phyloP scores from a whole-genome alignment of 2,329 filamentous ascomycete genomes.

The Clonostachys sp. region DNA sequence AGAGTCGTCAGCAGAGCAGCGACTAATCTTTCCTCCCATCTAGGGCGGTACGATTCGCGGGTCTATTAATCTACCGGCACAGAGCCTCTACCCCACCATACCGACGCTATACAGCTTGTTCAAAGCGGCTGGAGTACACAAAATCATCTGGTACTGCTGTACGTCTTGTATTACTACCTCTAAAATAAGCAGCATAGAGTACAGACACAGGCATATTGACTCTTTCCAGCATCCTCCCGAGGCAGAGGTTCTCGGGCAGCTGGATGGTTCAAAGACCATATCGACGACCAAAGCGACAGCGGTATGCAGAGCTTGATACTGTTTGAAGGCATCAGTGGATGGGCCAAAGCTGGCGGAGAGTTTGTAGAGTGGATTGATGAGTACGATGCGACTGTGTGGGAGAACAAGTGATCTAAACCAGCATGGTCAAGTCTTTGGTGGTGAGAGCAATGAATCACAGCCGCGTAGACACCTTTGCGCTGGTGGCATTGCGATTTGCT shows the following conservation, averaged over 20 bases:
- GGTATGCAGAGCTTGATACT: conserved; percentile 43
- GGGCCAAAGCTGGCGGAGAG: conserved; percentile 40
- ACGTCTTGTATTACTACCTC: conserved; percentile 7
- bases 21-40: no score
- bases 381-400: conserved; percentile 30
- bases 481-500: no score
- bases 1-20: no score
- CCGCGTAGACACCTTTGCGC: no score
- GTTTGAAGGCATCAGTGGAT: conserved; percentile 47
- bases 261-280: conserved; percentile 49
- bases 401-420: neutral
- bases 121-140: conserved; percentile 28
- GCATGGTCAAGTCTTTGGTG: no score
- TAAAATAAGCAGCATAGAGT: neutral
- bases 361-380: conserved; percentile 42
- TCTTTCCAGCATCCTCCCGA: conserved; percentile 40
- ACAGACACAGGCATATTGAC: neutral
- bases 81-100: conserved; percentile 35
- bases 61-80: conserved; percentile 47
- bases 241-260: conserved; percentile 49
- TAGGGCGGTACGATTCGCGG: conserved; percentile 52
- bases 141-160: conserved; percentile 45
- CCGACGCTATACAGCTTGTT: conserved; percentile 34
- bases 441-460: no score
- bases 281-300: conserved; percentile 29